Conservation (phyloP, 371 early-diverging fungal genomes). For the Mucor saturninus region DNA sequence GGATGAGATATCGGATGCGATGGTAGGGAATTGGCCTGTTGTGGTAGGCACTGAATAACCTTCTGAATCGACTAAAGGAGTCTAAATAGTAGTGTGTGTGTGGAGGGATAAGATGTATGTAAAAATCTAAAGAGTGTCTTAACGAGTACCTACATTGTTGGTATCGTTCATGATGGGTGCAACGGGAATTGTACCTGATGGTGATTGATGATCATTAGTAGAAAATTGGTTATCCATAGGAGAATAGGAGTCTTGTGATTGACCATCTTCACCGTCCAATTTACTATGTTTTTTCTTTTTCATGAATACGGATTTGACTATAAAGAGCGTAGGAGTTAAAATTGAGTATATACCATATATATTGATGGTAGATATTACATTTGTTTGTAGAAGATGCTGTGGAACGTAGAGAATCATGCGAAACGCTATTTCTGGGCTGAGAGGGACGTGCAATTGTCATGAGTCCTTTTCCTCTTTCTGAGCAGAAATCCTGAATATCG, state of each 20-base stretch:
- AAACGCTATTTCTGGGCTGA: not conserved
- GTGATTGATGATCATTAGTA: not conserved
- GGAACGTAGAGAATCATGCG: slow-evolving; percentile 21
- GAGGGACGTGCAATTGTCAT: not conserved
- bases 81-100: not conserved
- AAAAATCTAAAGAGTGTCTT: not conserved
- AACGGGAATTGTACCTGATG: not conserved
- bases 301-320: slow-evolving; percentile 21
- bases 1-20: slow-evolving; percentile 20
- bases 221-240: not conserved
- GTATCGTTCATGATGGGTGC: too few relatives aligned
- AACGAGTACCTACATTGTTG: too few relatives aligned
- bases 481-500: slow-evolving; percentile 25
- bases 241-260: too few relatives aligned
- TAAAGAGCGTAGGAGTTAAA: not conserved
- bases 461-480: slow-evolving; percentile 17
- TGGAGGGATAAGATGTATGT: not conserved
- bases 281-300: slow-evolving; percentile 22
- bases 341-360: not conserved
- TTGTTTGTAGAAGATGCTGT: slow-evolving; percentile 9
- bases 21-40: slow-evolving; percentile 2
- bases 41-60: slow-evolving; percentile 28
- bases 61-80: slow-evolving; percentile 22
- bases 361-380: slow-evolving; percentile 5
- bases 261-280: not conserved